A percentile compares a stretch with the other conserved stretches of the same genome.
phyloP scores from a whole-genome alignment of 768 basidiomycete genomes.

The Asterophora lycoperdoides region DNA sequence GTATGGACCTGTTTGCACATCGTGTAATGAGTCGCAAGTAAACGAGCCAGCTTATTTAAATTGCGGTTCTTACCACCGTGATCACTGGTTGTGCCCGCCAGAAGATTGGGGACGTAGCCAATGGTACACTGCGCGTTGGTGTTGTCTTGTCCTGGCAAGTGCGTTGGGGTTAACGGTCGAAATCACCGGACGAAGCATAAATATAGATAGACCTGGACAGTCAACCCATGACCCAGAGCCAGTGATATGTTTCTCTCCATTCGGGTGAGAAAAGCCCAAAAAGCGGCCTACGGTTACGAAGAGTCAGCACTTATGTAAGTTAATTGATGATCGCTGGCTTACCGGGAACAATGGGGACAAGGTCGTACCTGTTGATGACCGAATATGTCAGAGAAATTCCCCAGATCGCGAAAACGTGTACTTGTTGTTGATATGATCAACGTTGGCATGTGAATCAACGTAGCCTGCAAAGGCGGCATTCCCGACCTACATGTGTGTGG shows the following conservation, averaged over 20 bases:
- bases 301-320: too few relatives aligned
- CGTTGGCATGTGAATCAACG: too few relatives aligned
- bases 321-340: not conserved
- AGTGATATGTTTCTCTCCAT: slow-evolving; percentile 25
- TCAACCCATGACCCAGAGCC: slow-evolving; percentile 14
- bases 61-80: slow-evolving; percentile 8
- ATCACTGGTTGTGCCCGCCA: slow-evolving; percentile 13
- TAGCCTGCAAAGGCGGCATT: too few relatives aligned
- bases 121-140: slow-evolving; percentile 16
- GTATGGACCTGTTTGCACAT: not conserved
- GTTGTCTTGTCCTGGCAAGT: slow-evolving; percentile 17
- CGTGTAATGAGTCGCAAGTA: not conserved
- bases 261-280: slow-evolving; percentile 35
- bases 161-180: too few relatives aligned
- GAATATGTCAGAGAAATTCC: too few relatives aligned
- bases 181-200: too few relatives aligned
- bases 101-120: slow-evolving; percentile 18
- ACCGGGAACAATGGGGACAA: slow-evolving; percentile 30
- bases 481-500: too few relatives aligned
- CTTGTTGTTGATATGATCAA: too few relatives aligned
- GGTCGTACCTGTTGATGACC: slow-evolving; percentile 43
- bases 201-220: slow-evolving; percentile 15
- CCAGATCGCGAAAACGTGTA: too few relatives aligned
- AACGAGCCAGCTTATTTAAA: not conserved
- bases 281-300: slow-evolving; percentile 22